These are phyloP conservation scores for Lachnellula cervina DNA, from an alignment of 2,329 filamentous ascomycete species.

Conservation along the genomic window DNA sequence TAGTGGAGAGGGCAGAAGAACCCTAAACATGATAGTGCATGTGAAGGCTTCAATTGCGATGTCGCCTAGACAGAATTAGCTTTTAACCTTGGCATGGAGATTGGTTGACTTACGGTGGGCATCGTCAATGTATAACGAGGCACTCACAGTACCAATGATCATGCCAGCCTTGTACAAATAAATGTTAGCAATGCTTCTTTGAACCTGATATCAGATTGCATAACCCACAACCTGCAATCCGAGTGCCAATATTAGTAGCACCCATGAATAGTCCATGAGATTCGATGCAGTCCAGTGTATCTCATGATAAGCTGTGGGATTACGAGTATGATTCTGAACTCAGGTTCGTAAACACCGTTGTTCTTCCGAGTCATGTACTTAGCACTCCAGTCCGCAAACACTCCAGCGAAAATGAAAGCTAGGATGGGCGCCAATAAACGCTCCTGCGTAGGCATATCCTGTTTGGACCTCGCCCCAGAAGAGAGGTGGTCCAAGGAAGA, in stretches of 20 bases:
- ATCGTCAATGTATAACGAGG: constrained; percentile 76
- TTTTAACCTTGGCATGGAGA: not conserved
- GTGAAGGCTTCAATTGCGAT: constrained; percentile 86
- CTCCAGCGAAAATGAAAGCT: constrained; percentile 71
- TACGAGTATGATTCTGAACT: constrained; percentile 81
- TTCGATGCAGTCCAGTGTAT: constrained; percentile 64
- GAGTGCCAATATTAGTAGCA: constrained; percentile 72
- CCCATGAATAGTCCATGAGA: constrained; percentile 61
- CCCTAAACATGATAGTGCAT: constrained; percentile 82
- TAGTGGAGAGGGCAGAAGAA: not conserved
- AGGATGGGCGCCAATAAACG: constrained; percentile 75
- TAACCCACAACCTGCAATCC: constrained; percentile 62
- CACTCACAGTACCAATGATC: constrained; percentile 36
- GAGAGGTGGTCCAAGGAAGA: constrained; percentile 75
- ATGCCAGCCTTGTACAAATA: not conserved
- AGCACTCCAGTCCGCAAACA: constrained; percentile 69
- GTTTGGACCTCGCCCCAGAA: constrained; percentile 78
- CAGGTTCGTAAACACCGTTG: constrained; percentile 80
- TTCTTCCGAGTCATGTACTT: constrained; percentile 68
- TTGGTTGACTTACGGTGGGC: constrained; percentile 67
- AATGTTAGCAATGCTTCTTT: not conserved
- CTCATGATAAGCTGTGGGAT: constrained; percentile 76
- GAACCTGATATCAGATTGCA: not conserved
- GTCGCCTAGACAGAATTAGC: constrained; percentile 48
- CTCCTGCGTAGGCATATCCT: constrained; percentile 81